These are phyloP conservation scores for Mycena capillaripes DNA, from an alignment of 768 basidiomycete species.

Conservation along the genomic window DNA sequence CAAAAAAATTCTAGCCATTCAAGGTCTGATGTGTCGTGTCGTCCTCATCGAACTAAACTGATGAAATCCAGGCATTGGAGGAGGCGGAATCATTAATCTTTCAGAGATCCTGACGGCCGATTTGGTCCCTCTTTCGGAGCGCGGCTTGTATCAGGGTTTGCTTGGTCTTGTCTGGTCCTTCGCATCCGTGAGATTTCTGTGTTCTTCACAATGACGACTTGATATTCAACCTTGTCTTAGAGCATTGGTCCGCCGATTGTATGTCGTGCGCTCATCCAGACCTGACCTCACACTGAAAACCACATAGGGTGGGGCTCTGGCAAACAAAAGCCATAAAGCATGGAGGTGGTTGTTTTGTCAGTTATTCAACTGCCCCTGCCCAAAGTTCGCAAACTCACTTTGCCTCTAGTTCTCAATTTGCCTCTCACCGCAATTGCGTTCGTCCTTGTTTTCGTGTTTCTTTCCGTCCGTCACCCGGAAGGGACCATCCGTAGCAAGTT, in stretches of 20 bases:
- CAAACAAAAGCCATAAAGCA: constrained; percentile 36
- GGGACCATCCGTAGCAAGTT: constrained; percentile 46
- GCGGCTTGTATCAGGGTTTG: constrained; percentile 52
- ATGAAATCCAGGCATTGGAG: constrained; percentile 43
- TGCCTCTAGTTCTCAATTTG: constrained; percentile 49
- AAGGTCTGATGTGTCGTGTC: constrained; percentile 31
- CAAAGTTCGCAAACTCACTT: not conserved
- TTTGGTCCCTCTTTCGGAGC: constrained; percentile 57
- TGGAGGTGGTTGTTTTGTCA: constrained; percentile 50
- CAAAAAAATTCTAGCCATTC: constrained; percentile 33
- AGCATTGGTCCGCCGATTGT: constrained; percentile 35
- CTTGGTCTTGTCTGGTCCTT: constrained; percentile 49
- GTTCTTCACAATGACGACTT: not conserved
- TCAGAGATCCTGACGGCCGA: constrained; percentile 58
- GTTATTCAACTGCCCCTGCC: constrained; percentile 14
- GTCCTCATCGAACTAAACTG: not conserved
- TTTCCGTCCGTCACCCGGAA: constrained; percentile 44
- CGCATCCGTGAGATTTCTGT: constrained; percentile 42
- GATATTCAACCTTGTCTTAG: not conserved
- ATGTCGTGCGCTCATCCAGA: not conserved
- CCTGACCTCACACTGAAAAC: not conserved
- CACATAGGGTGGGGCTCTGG: constrained; percentile 38
- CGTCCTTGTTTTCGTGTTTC: constrained; percentile 37
- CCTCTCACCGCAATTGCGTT: constrained; percentile 44
- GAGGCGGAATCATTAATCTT: constrained; percentile 51